Evolutionary conservation across 1,284 basidiomycete genomes (phyloP), one percentile per base, ranked within the genome.

Genomic region (Xerocomus amazonicus): DNA sequence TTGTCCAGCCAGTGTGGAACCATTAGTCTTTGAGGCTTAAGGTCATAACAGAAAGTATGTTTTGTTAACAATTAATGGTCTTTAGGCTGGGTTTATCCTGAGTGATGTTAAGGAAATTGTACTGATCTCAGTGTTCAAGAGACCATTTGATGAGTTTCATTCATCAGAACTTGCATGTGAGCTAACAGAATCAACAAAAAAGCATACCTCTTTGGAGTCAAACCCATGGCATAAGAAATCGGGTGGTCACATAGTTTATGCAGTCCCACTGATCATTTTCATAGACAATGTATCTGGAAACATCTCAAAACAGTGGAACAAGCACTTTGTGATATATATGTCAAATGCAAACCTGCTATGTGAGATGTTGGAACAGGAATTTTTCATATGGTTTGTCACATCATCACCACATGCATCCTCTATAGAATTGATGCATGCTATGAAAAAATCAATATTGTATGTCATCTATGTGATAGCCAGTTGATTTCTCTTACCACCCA

Each of bases 281-380:
- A 60, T 60, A 47, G 68, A 70, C 35, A 61, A 69, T 42, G 58
- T 70, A 0, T 70, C 62, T 0, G 68, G 62, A 3, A 69, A 70
- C 33, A 42, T 53, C 2, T 64, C 57, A 6, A 70, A 70, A 41
- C 64, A 69, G 39, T 70, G 67, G 66, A 70, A 71, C 37, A 65
- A 66, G 28, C 66, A 71, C 28, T 48, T 58, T 35, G 50, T 54
- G 0, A 45, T 62, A 0, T 69, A 68, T 31, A 57, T 66, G 51
- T 65, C 56, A 0, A 60, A 69, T 47, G 60, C 52, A 3, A 17
- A 10, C 1, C 19, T 56, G 4, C 44, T 28, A 12, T 4, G 39
- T 4, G 38, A 54, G 16, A 17, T 55, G 51, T 16, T 53, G 55
- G 14, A 69, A 55, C 51, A 62, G 12, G 65, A 70, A 40, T 65